Base-by-base conservation (phyloP, 2,329 filamentous ascomycete species). In the Knoxdaviesia proteae region DNA sequence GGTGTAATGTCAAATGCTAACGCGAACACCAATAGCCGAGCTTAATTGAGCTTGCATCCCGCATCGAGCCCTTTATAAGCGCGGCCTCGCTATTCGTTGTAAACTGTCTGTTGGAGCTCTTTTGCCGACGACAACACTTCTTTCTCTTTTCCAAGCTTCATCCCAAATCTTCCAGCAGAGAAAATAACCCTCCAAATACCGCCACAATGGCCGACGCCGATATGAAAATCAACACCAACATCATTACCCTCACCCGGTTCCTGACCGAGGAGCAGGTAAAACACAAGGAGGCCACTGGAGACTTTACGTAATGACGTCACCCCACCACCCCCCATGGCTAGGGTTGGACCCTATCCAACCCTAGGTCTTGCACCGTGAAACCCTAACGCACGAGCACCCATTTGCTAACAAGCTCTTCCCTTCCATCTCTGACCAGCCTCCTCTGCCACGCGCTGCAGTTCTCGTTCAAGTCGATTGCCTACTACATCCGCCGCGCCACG, bases 401-500 rank as follows among this genome's bases (percentile, higher is more conserved):
- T 36, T 38, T 32, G 41, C 44, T 49, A 36, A 46, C 38, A 11
- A 11, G 6, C 32, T 42, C 35, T 8, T 40, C 9, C 32, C 35
- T 36, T 7, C 35, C 30, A 40, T 30, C 8, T 40, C 30, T 9
- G 39, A 35, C 42, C 54, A 94, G 87, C 54, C 74, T 98, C 42
- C 76, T 98, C 46, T 94, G 86, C 71, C 90, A 98, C 60, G 87
- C 90, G 47, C 81, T 98, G 46, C 90, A 96, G 63, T 98, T 96
- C 69, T 88, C 90, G 50, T 98, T 98, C 80, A 98, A 98, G 70
- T 93, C 84, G 51, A 98, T 98, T 61, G 84, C 90, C 53, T 94
- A 96, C 71, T 98, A 94, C 69, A 98, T 98, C 62, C 87, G 88
- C 54, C 80, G 90, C 60, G 86, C 88, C 34, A 88, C 84, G 30